Percentiles rank a stretch among this genome's conserved stretches.
Evolutionary conservation across 352 stramenopile species (phyloP).

Genomic region (Lagenidium giganteum): DNA sequence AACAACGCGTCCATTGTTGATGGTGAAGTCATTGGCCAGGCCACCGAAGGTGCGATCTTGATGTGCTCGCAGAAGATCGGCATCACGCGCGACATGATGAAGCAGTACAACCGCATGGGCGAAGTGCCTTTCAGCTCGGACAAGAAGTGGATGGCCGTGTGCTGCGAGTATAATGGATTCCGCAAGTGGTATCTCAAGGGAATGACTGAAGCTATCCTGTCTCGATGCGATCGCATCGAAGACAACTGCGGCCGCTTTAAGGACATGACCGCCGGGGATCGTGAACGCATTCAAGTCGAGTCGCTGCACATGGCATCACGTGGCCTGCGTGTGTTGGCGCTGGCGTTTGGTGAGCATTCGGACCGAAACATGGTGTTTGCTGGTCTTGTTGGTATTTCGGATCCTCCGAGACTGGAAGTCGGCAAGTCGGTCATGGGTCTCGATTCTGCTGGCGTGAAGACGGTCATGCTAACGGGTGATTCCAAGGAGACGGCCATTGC

Average conservation of each 20-base stretch:
- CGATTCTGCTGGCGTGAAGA: slow-evolving; percentile 53
- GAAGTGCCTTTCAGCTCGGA: slow-evolving; percentile 96
- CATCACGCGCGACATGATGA: slow-evolving; percentile 29
- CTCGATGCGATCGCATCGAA: slow-evolving; percentile 67
- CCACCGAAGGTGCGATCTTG: slow-evolving; percentile 71
- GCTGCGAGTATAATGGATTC: slow-evolving; percentile 47
- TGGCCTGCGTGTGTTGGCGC: slow-evolving; percentile 85
- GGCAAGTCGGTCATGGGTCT: slow-evolving; percentile 59
- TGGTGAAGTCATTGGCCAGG: slow-evolving; percentile 74
- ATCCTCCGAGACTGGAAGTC: slow-evolving; percentile 62
- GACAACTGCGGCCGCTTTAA: slow-evolving; percentile 67
- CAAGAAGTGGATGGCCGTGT: slow-evolving; percentile 96
- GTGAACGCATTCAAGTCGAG: slow-evolving; percentile 56
- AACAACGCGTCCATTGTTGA: slow-evolving; percentile 71
- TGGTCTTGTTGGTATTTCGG: slow-evolving; percentile 92
- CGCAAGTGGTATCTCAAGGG: slow-evolving; percentile 75
- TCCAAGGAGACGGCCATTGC: slow-evolving; percentile 94
- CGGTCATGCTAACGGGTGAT: slow-evolving; percentile 94
- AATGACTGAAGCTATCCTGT: slow-evolving; percentile 79
- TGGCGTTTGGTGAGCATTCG: slow-evolving; percentile 82
- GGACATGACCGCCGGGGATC: slow-evolving; percentile 54
- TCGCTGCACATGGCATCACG: slow-evolving; percentile 63
- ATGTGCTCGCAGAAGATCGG: slow-evolving; percentile 65
- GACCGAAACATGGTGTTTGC: slow-evolving; percentile 89
- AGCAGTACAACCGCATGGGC: slow-evolving; percentile 67